phyloP scores from a whole-genome alignment of 1,284 basidiomycete genomes.

The Trichosporon sp. region DNA sequence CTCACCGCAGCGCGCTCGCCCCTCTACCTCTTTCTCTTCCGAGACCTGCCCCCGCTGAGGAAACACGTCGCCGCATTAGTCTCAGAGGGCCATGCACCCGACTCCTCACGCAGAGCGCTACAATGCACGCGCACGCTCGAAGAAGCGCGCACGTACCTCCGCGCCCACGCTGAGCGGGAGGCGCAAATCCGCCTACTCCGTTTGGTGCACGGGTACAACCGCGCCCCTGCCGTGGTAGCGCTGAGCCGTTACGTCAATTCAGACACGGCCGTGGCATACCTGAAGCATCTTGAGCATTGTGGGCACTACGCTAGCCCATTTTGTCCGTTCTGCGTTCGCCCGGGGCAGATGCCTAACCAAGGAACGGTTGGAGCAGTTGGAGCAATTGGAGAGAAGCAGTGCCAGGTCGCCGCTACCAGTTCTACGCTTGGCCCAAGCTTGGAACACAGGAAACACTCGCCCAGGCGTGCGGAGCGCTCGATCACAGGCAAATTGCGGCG shows the following conservation, averaged over 20 bases:
- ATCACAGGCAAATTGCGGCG: too few species aligned
- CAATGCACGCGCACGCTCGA: background rate
- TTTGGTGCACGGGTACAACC: background rate
- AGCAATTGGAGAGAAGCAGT: background rate
- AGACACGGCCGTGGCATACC: background rate
- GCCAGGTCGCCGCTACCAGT: background rate
- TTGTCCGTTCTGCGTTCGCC: background rate
- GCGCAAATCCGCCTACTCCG: background rate
- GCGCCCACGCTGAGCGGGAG: background rate
- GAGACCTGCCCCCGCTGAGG: background rate
- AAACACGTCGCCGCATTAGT: background rate
- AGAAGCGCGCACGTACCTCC: background rate
- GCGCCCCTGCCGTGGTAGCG: background rate
- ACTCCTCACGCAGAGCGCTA: background rate
- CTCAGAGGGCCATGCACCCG: background rate
- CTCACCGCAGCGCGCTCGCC: background rate
- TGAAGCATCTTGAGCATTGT: background rate
- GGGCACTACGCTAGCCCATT: background rate
- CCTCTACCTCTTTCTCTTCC: too few species aligned
- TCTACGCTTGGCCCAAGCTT: too few species aligned
- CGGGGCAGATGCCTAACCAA: too few species aligned
- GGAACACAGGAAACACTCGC: too few species aligned
- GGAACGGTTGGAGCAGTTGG: background rate
- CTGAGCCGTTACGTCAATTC: background rate
- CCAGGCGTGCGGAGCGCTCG: too few species aligned